These are phyloP conservation scores for Escallonia rubra DNA, from an alignment of 129 eudicot species.

Conservation along the genomic window DNA sequence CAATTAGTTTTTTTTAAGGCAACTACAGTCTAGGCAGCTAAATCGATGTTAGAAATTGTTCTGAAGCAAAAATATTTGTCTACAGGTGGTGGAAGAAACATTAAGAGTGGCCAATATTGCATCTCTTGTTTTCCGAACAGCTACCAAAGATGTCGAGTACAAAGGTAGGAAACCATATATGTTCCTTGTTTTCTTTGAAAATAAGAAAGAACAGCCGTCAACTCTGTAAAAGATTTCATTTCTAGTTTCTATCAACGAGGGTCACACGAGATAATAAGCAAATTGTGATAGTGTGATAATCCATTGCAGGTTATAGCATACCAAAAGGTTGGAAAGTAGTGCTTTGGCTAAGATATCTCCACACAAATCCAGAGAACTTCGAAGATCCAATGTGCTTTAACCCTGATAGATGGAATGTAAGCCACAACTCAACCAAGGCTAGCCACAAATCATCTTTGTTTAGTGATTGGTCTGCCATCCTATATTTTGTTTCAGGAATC, in stretches of 20 bases:
- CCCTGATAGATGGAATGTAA: conserved; percentile 53
- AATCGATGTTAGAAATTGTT: neutral
- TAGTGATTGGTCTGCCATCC: neutral
- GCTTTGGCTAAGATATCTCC: conserved; percentile 40
- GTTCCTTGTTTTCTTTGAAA: neutral
- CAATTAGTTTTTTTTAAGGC: too few species aligned
- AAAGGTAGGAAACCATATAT: conserved; percentile 17
- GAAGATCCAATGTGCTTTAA: conserved; percentile 38
- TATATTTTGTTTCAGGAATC: conserved; percentile 14
- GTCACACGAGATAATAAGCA: too few species aligned
- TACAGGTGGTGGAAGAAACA: conserved; percentile 49
- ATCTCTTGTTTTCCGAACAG: conserved; percentile 23
- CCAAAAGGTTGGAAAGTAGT: conserved; percentile 46
- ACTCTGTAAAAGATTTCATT: too few species aligned
- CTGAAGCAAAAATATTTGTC: neutral
- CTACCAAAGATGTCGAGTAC: conserved; percentile 32
- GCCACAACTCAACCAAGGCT: neutral
- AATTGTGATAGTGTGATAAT: neutral
- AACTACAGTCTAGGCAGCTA: neutral
- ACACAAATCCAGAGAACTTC: conserved; percentile 35
- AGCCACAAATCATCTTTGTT: neutral
- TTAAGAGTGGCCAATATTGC: conserved; percentile 44
- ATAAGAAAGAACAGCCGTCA: too few species aligned
- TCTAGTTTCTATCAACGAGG: too few species aligned
- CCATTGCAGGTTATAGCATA: conserved; percentile 31